Base-by-base conservation (phyloP, 1,139 yeast species). In the Pichia sp. region DNA sequence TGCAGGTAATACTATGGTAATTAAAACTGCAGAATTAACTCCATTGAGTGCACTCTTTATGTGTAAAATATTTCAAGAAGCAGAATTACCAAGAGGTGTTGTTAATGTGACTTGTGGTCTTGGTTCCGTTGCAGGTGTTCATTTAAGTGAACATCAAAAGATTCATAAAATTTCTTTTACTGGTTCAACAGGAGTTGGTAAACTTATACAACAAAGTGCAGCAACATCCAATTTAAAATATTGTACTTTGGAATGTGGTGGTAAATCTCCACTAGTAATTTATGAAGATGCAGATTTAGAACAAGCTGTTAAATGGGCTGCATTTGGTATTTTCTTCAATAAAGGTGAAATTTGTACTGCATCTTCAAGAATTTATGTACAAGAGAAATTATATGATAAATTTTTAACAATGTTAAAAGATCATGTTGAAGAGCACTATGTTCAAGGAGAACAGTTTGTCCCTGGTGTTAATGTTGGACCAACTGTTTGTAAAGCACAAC, bases 391-490 rank as follows among this genome's bases (percentile, higher is more conserved):
- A 34, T 57, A 61, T 41, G 62, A 62, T 50, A 66, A 71, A 52
- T 72, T 79, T 44, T 53, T 79, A 34, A 60, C 59, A 11, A 66
- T 64, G 46, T 77, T 77, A 52, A 71, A 66, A 52, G 56, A 61
- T 20, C 70, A 73, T 45, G 69, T 73, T 32, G 66, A 67, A 45
- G 57, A 62, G 35, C 68, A 62, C n/a, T 79, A 75, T 66, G 63
- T 62, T 28, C 78, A 78, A 60, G 85, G 84, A 34, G 65, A 68
- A 43, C 74, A 78, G 53, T 80, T 77, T 55, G 72, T 68, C 28
- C 59, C 64, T 12, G 64, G 68, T 4, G 76, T 79, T 32, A 73
- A 77, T 35, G 74, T 84, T 28, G 95, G 95, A 0, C 95, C 95
- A 11, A 82, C 84, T 50, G 82, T 84, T 18, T 79, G 88, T 3